Conservation (phyloP, 495 filamentous ascomycete genomes). For the Penicillium dipodomyicola region DNA sequence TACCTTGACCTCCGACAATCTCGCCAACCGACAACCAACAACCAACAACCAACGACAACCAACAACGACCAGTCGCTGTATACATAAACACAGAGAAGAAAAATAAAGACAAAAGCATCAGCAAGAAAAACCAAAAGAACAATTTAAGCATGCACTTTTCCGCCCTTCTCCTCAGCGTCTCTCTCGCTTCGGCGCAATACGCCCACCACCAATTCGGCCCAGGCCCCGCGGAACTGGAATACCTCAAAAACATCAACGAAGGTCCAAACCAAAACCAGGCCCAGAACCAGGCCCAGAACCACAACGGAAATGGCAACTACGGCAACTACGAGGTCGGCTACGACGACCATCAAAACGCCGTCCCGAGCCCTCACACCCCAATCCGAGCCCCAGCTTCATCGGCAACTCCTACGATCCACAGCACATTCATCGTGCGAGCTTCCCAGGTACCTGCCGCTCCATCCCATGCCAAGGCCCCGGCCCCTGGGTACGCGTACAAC, state of each 20-base stretch:
- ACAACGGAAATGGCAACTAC: background rate
- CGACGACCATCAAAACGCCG: background rate
- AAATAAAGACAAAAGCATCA: background rate
- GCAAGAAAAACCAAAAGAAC: background rate
- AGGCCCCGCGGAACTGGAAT: background rate
- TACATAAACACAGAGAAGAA: background rate
- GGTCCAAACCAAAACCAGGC: background rate
- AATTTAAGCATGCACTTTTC: conserved; percentile 18
- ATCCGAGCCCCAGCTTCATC: background rate
- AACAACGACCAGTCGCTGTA: background rate
- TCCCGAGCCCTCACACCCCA: background rate
- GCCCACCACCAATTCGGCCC: conserved; percentile 1
- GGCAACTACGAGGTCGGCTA: background rate
- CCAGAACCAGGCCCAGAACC: background rate
- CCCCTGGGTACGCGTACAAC: background rate
- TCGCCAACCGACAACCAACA: background rate
- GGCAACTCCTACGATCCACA: background rate
- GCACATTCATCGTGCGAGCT: background rate
- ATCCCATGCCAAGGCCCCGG: background rate
- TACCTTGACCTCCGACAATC: background rate
- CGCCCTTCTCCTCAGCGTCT: conserved; percentile 14
- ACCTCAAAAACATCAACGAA: background rate
- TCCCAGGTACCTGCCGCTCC: background rate
- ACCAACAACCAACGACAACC: background rate
- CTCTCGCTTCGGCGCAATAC: conserved; percentile 7